Evolutionary conservation across 169 alveolate genomes (phyloP).

Genomic region (Plasmodium gonderi): DNA sequence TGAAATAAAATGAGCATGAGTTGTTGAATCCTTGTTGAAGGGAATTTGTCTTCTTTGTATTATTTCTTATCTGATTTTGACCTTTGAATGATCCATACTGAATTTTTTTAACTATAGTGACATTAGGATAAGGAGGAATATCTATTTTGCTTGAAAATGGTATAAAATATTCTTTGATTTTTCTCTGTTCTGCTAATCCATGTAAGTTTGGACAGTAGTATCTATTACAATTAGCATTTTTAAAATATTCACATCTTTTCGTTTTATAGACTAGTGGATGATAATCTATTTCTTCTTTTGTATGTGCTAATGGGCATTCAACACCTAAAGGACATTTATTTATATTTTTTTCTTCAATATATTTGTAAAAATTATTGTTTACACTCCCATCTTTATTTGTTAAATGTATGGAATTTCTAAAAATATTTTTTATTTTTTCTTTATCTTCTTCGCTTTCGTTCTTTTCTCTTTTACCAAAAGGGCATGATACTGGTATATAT

Average conservation of each 20-base stretch:
- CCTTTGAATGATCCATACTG: conserved; percentile 69
- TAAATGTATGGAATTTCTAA: conserved; percentile 69
- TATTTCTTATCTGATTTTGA: conserved; percentile 12
- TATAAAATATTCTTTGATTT: conserved; percentile 80
- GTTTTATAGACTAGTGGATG: conserved; percentile 89
- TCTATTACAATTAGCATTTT: conserved; percentile 85
- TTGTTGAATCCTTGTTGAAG: neutral
- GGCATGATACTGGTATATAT: conserved; percentile 88
- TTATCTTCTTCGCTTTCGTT: conserved; percentile 75
- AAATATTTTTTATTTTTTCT: conserved; percentile 75
- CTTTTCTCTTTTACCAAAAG: conserved; percentile 72
- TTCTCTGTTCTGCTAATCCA: conserved; percentile 89
- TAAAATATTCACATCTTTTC: conserved; percentile 82
- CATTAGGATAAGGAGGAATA: conserved; percentile 84
- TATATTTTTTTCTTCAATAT: conserved; percentile 41
- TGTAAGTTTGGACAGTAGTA: conserved; percentile 89
- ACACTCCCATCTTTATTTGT: conserved; percentile 71
- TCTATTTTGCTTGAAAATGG: conserved; percentile 83
- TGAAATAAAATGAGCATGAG: neutral
- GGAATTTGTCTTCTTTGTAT: neutral
- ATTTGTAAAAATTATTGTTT: conserved; percentile 63
- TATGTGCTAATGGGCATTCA: conserved; percentile 89
- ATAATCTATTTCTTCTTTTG: conserved; percentile 86
- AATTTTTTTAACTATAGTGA: conserved; percentile 84
- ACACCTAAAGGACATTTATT: conserved; percentile 86